These are phyloP conservation scores for Mrakia gelida DNA, from an alignment of 768 basidiomycete genomes.

Conservation along the genomic window DNA sequence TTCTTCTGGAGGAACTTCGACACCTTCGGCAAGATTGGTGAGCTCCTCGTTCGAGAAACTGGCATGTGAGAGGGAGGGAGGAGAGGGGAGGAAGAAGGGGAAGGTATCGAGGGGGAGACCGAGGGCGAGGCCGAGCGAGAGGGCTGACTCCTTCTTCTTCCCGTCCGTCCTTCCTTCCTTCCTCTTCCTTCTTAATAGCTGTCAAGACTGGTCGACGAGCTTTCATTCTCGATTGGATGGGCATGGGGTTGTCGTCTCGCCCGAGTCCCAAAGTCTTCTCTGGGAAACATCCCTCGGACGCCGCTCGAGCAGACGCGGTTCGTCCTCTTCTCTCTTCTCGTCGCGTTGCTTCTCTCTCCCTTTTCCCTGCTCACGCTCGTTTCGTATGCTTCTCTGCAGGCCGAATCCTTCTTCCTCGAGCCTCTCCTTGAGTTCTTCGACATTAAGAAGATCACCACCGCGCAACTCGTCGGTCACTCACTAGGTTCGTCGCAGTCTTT, in stretches of 20 bases:
- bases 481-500: background rate
- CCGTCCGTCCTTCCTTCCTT: too few species aligned
- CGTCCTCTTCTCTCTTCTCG: background rate
- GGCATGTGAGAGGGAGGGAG: background rate
- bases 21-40: background rate
- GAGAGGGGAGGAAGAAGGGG: background rate
- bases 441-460: slow-evolving; percentile 16
- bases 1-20: slow-evolving; percentile 27
- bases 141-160: background rate
- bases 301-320: background rate
- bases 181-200: background rate
- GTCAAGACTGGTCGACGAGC: slow-evolving; percentile 3
- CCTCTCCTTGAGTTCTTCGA: slow-evolving; percentile 19
- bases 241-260: slow-evolving; percentile 11
- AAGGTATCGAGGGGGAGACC: background rate
- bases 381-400: background rate
- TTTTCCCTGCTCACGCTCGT: background rate
- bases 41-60: background rate
- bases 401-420: slow-evolving; percentile 30
- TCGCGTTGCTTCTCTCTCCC: background rate
- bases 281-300: background rate
- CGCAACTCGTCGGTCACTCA: slow-evolving; percentile 17
- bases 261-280: slow-evolving; percentile 11
- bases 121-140: background rate
- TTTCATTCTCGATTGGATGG: slow-evolving; percentile 29